Conservation (phyloP, 2,329 filamentous ascomycete genomes). For the Trichoderma koningii region DNA sequence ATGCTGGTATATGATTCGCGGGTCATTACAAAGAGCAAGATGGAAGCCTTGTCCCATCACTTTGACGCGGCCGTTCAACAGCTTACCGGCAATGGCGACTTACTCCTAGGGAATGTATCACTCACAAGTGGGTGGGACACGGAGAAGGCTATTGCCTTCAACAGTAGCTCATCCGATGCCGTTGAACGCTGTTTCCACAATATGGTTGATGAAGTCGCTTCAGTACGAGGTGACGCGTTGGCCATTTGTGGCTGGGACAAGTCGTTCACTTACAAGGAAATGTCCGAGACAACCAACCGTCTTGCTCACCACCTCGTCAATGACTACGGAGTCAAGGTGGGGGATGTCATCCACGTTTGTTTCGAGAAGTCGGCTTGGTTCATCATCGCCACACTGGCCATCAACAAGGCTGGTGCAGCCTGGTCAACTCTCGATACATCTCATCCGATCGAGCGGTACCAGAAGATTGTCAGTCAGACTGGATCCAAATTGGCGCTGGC, state of each 20-base stretch:
- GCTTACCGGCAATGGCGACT: neutral
- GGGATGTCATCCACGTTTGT: slow-evolving; percentile 24
- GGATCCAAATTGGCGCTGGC: neutral
- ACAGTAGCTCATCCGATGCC: neutral
- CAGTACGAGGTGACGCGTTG: neutral
- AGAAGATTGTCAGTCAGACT: slow-evolving; percentile 20
- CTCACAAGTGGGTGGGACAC: slow-evolving; percentile 10
- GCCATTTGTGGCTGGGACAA: slow-evolving; percentile 22
- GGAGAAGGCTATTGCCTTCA: neutral
- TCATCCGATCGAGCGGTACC: slow-evolving; percentile 8
- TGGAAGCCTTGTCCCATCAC: slow-evolving; percentile 14
- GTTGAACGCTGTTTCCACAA: slow-evolving; percentile 21
- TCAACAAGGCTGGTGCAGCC: slow-evolving; percentile 26
- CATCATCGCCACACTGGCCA: slow-evolving; percentile 13
- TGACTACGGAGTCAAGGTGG: neutral
- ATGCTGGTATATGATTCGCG: slow-evolving; percentile 14
- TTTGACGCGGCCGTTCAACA: slow-evolving; percentile 15
- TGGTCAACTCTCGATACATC: slow-evolving; percentile 24
- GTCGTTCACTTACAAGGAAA: slow-evolving; percentile 16
- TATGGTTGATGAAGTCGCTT: slow-evolving; percentile 13
- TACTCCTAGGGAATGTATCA: neutral
- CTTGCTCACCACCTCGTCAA: slow-evolving; percentile 21
- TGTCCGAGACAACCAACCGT: neutral
- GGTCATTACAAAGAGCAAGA: slow-evolving; percentile 2
- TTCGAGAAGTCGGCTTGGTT: slow-evolving; percentile 26